These are phyloP conservation scores for Hibiscus mutabilis DNA, from an alignment of 345 rosid species.

Conservation along the genomic window DNA sequence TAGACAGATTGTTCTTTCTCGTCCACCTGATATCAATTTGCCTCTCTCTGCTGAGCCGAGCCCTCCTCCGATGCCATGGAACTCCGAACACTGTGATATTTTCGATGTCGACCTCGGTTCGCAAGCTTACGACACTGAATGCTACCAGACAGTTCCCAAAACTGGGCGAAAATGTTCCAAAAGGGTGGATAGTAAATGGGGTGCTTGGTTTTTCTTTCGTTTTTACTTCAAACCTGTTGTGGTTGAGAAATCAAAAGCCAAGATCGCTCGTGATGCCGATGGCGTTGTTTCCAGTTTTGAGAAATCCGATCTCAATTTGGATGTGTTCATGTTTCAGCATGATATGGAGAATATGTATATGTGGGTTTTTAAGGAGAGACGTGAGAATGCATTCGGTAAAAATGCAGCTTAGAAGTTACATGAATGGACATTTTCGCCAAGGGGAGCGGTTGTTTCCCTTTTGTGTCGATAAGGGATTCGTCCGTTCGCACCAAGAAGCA, in stretches of 20 bases:
- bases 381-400: neutral
- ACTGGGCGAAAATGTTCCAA: slow-evolving; percentile 27
- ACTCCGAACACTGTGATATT: slow-evolving; percentile 60
- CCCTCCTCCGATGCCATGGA: slow-evolving; percentile 61
- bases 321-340: neutral
- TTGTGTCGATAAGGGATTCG: slow-evolving; percentile 83
- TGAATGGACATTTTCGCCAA: neutral
- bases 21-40: slow-evolving; percentile 42
- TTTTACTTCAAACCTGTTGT: neutral
- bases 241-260: neutral
- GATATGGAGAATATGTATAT: neutral
- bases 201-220: neutral
- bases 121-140: slow-evolving; percentile 68
- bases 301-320: neutral
- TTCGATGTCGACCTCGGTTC: slow-evolving; percentile 77
- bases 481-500: slow-evolving; percentile 78
- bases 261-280: neutral
- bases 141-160: slow-evolving; percentile 52
- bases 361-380: neutral
- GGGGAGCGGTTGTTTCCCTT: neutral
- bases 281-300: neutral
- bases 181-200: slow-evolving; percentile 44
- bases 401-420: neutral
- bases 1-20: slow-evolving; percentile 48
- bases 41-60: slow-evolving; percentile 87